phyloP scores from a whole-genome alignment of 176 grass and related monocot species.

The Dactylis glomerata region DNA sequence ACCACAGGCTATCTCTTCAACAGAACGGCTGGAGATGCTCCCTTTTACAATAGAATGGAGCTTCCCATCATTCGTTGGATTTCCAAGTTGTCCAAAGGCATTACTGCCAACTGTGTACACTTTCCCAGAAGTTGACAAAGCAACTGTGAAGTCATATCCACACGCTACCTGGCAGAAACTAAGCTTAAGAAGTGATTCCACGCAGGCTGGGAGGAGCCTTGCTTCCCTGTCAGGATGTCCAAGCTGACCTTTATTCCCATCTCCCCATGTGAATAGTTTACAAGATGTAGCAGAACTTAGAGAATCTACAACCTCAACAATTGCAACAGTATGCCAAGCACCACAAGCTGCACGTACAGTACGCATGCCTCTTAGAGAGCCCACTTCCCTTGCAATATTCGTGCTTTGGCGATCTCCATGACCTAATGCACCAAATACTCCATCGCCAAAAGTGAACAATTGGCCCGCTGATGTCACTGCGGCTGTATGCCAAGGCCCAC shows the following conservation, averaged over 20 bases:
- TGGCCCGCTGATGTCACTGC: constrained; percentile 57
- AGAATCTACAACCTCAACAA: constrained; percentile 56
- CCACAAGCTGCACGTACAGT: constrained; percentile 55
- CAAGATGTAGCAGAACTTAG: constrained; percentile 42
- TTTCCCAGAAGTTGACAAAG: constrained; percentile 49
- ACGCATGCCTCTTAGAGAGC: constrained; percentile 53
- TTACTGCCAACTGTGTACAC: constrained; percentile 72
- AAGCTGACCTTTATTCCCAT: constrained; percentile 72
- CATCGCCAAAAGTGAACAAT: constrained; percentile 75
- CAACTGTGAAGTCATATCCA: constrained; percentile 60
- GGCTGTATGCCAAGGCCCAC: constrained; percentile 75
- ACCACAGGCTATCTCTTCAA: constrained; percentile 77
- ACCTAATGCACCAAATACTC: constrained; percentile 68
- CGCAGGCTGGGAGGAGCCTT: constrained; percentile 49
- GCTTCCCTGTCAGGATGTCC: constrained; percentile 61
- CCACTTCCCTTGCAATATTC: constrained; percentile 59
- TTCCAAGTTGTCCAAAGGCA: constrained; percentile 65
- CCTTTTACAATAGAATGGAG: constrained; percentile 53
- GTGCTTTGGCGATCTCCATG: constrained; percentile 58
- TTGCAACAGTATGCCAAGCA: constrained; percentile 74
- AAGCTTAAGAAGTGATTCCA: constrained; percentile 45
- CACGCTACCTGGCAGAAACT: constrained; percentile 62
- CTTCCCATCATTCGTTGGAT: constrained; percentile 50
- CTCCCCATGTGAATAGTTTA: constrained; percentile 77
- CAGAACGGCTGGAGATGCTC: constrained; percentile 42